These are phyloP conservation scores for Vaccinium corymbosum DNA, from an alignment of 148 eudicot species.

Conservation along the genomic window DNA sequence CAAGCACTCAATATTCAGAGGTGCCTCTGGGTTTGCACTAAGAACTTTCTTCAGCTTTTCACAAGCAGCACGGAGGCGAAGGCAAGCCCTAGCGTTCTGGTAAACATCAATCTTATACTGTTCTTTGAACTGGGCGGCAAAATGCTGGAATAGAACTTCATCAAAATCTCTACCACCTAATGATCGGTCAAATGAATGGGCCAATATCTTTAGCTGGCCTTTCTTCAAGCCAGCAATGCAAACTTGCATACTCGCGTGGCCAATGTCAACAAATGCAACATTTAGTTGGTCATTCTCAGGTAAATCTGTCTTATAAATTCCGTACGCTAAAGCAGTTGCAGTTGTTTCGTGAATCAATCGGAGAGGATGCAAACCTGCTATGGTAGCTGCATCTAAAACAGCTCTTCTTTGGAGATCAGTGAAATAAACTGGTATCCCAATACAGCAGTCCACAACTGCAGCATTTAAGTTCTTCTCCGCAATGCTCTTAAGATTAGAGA, in stretches of 20 bases:
- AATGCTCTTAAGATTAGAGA: slow-evolving; percentile 76
- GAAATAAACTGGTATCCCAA: slow-evolving; percentile 86
- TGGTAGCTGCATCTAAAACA: slow-evolving; percentile 76
- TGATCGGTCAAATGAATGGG: slow-evolving; percentile 79
- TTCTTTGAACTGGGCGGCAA: slow-evolving; percentile 74
- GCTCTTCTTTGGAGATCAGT: slow-evolving; percentile 95
- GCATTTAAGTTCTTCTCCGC: slow-evolving; percentile 87
- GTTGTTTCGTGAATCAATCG: slow-evolving; percentile 83
- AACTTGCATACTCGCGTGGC: slow-evolving; percentile 91
- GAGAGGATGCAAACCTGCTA: slow-evolving; percentile 78
- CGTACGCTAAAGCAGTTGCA: slow-evolving; percentile 89
- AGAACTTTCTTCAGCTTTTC: slow-evolving; percentile 89
- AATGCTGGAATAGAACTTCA: slow-evolving; percentile 81
- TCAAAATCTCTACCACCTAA: slow-evolving; percentile 93
- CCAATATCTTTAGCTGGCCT: slow-evolving; percentile 79
- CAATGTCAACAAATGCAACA: slow-evolving; percentile 83
- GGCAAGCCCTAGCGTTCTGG: slow-evolving; percentile 89
- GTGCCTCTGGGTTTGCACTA: slow-evolving; percentile 95
- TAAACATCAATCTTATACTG: slow-evolving; percentile 81
- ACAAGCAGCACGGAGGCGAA: slow-evolving; percentile 78
- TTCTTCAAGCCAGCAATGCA: slow-evolving; percentile 89
- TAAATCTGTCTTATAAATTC: slow-evolving; percentile 90
- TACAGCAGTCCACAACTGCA: slow-evolving; percentile 94
- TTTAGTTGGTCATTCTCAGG: slow-evolving; percentile 81
- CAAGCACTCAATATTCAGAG: slow-evolving; percentile 88